A percentile compares a stretch with the other conserved stretches of the same genome.
phyloP scores from a whole-genome alignment of 805 yeast genomes.

The Starmerella gropengiesseri region DNA sequence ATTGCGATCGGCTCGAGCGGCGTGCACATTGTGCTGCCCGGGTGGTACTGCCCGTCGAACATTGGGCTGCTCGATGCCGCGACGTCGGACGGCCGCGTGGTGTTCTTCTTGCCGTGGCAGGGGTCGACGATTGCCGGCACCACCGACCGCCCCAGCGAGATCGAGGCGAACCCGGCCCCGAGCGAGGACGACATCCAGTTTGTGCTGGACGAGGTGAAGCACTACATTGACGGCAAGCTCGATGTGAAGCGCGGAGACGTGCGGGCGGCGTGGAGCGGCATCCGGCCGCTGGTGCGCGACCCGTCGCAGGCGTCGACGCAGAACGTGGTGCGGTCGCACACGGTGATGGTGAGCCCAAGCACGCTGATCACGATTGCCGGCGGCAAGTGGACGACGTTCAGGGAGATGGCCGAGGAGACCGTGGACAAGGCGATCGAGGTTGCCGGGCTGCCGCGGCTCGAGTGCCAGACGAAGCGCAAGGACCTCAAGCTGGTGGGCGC shows the following conservation, averaged over 20 bases:
- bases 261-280: slow-evolving; percentile 92
- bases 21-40: slow-evolving; percentile 85
- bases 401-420: slow-evolving; percentile 96
- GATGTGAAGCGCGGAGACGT: slow-evolving; percentile 86
- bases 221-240: slow-evolving; percentile 63
- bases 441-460: slow-evolving; percentile 28
- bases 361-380: slow-evolving; percentile 86
- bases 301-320: slow-evolving; percentile 54
- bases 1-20: slow-evolving; percentile 95
- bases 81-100: slow-evolving; percentile 89
- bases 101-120: slow-evolving; percentile 97
- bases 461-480: slow-evolving; percentile 40
- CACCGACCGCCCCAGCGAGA: slow-evolving; percentile 65
- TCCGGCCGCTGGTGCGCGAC: slow-evolving; percentile 86
- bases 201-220: slow-evolving; percentile 76
- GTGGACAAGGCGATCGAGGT: slow-evolving; percentile 52
- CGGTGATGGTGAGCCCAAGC: slow-evolving; percentile 57
- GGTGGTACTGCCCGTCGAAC: slow-evolving; percentile 76
- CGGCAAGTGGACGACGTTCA: slow-evolving; percentile 97
- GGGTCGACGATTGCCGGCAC: slow-evolving; percentile 95
- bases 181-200: slow-evolving; percentile 81
- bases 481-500: slow-evolving; percentile 60
- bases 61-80: slow-evolving; percentile 86
- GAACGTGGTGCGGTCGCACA: slow-evolving; percentile 82
- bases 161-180: slow-evolving; percentile 54